Evolutionary conservation across 2,329 filamentous ascomycete species (phyloP).

Genomic region (Fusarium azukiicola): DNA sequence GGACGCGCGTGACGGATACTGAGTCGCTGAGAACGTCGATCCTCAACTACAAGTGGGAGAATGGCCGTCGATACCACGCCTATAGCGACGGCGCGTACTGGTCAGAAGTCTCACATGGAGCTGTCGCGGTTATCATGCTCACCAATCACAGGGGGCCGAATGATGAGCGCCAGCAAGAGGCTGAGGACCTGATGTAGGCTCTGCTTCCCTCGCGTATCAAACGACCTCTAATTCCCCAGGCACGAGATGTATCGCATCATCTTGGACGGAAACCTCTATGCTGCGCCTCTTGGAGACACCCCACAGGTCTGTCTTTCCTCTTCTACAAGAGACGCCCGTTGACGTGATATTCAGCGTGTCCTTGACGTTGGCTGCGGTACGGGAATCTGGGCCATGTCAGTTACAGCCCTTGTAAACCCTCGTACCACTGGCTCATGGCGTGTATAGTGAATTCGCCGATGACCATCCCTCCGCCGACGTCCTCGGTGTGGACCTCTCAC

Average conservation of each 20-base stretch:
- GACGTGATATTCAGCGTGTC: slow-evolving; percentile 35
- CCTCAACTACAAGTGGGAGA: slow-evolving; percentile 61
- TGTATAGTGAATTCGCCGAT: slow-evolving; percentile 56
- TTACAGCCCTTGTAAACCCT: neutral
- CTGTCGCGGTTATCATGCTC: neutral
- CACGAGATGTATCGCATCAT: slow-evolving; percentile 50
- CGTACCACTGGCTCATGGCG: neutral
- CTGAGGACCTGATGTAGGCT: slow-evolving; percentile 51
- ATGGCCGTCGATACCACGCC: slow-evolving; percentile 71
- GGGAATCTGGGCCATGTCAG: slow-evolving; percentile 61
- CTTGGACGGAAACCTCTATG: slow-evolving; percentile 56
- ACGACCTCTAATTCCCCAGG: slow-evolving; percentile 26
- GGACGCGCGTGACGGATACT: slow-evolving; percentile 31
- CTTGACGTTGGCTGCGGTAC: slow-evolving; percentile 62
- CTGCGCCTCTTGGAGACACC: slow-evolving; percentile 56
- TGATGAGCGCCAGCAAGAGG: slow-evolving; percentile 51
- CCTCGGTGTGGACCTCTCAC: slow-evolving; percentile 77
- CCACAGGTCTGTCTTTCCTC: slow-evolving; percentile 31
- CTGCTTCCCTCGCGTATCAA: neutral
- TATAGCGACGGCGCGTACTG: slow-evolving; percentile 67
- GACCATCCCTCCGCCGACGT: slow-evolving; percentile 68
- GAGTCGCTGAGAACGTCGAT: slow-evolving; percentile 36
- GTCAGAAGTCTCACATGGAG: slow-evolving; percentile 5
- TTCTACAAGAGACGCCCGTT: neutral
- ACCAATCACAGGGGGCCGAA: slow-evolving; percentile 44